A percentile compares a stretch with the other conserved stretches of the same genome.
phyloP scores from a whole-genome alignment of 441 rosid species.

The Pelargonium fulgidum region DNA sequence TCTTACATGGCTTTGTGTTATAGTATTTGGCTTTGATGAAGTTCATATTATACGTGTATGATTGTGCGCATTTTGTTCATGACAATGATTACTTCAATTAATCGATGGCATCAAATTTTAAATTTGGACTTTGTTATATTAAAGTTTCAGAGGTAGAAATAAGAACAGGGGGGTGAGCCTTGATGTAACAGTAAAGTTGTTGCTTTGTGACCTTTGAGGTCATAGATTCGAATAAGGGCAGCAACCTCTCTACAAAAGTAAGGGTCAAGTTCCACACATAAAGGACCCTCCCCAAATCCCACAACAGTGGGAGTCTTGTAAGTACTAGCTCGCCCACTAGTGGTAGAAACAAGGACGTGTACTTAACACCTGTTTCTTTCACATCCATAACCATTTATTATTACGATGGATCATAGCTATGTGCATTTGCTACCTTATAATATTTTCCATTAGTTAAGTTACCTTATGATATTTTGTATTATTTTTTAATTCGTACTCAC shows the following conservation, averaged over 20 bases:
- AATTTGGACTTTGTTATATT: background rate
- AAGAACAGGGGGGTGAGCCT: background rate
- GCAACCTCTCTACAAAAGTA: too few species aligned
- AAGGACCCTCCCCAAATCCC: too few species aligned
- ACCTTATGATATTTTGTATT: background rate
- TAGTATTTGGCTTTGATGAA: background rate
- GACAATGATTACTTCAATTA: background rate
- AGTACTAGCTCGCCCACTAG: too few species aligned
- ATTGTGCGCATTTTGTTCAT: background rate
- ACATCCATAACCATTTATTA: background rate
- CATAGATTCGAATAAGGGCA: too few species aligned
- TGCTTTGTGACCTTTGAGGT: too few species aligned
- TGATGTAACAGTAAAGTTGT: too few species aligned
- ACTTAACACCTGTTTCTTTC: too few species aligned
- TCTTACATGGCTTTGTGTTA: constrained; percentile 8
- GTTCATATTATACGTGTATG: background rate
- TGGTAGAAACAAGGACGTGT: too few species aligned
- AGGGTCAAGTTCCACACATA: too few species aligned
- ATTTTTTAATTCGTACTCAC: background rate
- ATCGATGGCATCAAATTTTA: background rate
- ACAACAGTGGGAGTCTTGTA: too few species aligned
- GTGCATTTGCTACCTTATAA: constrained; percentile 9
- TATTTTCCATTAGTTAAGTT: background rate
- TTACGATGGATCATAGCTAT: background rate
- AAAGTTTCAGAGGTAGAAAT: background rate